Percentiles rank a stretch among this genome's conserved stretches.
These are phyloP conservation scores for Chlamydomonas urium DNA, from an alignment of 139 green algal species.

Conservation along the genomic window DNA sequence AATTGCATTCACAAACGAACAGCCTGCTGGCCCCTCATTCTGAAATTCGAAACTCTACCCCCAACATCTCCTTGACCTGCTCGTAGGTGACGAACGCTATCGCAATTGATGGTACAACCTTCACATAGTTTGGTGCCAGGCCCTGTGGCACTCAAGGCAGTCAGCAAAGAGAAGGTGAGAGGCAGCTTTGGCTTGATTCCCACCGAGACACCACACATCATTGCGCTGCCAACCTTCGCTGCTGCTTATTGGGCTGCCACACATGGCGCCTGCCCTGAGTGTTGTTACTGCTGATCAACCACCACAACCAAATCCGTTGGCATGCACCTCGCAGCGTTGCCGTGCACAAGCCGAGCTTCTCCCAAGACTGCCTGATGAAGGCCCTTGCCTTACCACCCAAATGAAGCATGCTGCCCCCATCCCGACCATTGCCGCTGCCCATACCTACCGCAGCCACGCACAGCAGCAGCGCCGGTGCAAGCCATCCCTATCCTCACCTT, in stretches of 20 bases:
- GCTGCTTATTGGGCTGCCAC: background rate
- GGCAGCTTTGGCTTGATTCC: background rate
- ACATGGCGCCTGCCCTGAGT: background rate
- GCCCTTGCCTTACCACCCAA: background rate
- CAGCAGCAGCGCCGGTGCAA: background rate
- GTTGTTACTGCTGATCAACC: background rate
- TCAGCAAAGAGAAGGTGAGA: background rate
- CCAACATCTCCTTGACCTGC: constrained; percentile 83
- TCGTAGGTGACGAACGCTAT: constrained; percentile 98
- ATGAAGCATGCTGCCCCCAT: background rate
- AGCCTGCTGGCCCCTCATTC: too few relatives aligned
- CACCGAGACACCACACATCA: background rate
- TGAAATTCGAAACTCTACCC: constrained; percentile 75
- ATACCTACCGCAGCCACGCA: background rate
- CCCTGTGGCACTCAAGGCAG: constrained; percentile 55
- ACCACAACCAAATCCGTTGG: background rate
- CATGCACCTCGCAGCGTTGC: background rate
- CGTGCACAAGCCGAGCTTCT: background rate
- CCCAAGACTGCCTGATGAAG: background rate
- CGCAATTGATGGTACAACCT: constrained; percentile 96
- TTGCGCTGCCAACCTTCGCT: background rate
- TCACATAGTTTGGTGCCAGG: constrained; percentile 95
- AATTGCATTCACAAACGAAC: too few relatives aligned
- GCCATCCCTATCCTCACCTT: constrained; percentile 48
- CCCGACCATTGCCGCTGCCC: background rate